These are phyloP conservation scores for Cyclotella cryptica DNA, from an alignment of 108 stramenopile species.

Conservation along the genomic window DNA sequence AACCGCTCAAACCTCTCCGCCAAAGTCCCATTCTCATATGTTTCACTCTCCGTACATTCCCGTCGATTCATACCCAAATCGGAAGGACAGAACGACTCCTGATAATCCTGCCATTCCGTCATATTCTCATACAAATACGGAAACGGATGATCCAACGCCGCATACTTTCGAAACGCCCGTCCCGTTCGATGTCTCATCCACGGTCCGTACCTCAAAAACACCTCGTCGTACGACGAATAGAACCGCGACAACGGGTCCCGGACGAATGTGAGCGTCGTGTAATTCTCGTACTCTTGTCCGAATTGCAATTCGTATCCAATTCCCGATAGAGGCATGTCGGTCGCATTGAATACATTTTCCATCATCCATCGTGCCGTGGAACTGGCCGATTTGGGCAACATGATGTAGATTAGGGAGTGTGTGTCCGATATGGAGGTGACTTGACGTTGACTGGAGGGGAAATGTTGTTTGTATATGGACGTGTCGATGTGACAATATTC, in stretches of 20 bases:
- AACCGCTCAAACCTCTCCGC: slow-evolving; percentile 22
- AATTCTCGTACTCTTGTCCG: slow-evolving; percentile 19
- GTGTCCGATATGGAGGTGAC: slow-evolving; percentile 20
- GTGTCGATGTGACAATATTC: slow-evolving; percentile 9
- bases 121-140: slow-evolving; percentile 26
- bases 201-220: slow-evolving; percentile 25
- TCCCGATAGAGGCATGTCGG: background rate
- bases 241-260: slow-evolving; percentile 21
- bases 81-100: slow-evolving; percentile 18
- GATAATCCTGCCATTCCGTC: slow-evolving; percentile 24
- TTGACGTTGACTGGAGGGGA: background rate
- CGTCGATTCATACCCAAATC: background rate
- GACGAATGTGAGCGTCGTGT: slow-evolving; percentile 18
- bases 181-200: slow-evolving; percentile 11
- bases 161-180: background rate
- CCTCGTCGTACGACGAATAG: slow-evolving; percentile 24
- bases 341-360: slow-evolving; percentile 21
- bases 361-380: slow-evolving; percentile 22
- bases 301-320: background rate
- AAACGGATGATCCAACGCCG: slow-evolving; percentile 6
- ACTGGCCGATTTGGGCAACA: slow-evolving; percentile 21
- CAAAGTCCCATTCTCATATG: slow-evolving; percentile 26
- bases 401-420: slow-evolving; percentile 3
- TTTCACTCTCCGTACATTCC: slow-evolving; percentile 2
- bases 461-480: slow-evolving; percentile 15